Conservation (phyloP, 148 eudicot species). For the Chenopodium suecicum region DNA sequence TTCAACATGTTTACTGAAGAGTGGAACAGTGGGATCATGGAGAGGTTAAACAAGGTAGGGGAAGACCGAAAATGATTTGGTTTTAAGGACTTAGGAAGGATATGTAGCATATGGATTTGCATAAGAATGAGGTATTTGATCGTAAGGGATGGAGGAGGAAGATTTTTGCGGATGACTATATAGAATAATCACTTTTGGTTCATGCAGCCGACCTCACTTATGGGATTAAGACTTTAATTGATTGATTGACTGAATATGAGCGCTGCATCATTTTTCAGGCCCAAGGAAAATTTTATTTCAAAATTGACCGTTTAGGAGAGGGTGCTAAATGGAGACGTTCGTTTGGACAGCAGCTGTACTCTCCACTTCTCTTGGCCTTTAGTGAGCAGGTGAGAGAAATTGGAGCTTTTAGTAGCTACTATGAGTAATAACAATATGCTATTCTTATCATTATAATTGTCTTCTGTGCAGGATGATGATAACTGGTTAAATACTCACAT, state of each 20-base stretch:
- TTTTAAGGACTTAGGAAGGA: no score
- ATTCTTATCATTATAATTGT: slow-evolving; percentile 1
- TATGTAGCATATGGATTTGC: no score
- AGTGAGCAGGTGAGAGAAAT: slow-evolving; percentile 63
- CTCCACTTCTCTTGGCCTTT: slow-evolving; percentile 91
- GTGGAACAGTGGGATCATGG: no score
- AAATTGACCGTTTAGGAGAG: slow-evolving; percentile 77
- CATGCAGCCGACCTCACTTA: no score
- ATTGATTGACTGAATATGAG: background rate
- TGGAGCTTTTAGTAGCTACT: slow-evolving; percentile 1
- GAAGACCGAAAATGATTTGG: no score
- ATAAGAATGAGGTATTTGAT: no score
- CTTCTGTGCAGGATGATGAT: slow-evolving; percentile 44
- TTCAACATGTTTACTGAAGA: no score
- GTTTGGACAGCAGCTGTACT: slow-evolving; percentile 84
- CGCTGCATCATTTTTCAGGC: slow-evolving; percentile 39
- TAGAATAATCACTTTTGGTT: no score
- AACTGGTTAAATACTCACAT: slow-evolving; percentile 47
- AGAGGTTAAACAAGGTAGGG: no score
- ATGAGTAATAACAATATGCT: background rate
- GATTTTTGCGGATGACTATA: no score
- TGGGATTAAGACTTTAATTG: no score
- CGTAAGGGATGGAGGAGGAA: no score
- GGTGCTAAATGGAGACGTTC: slow-evolving; percentile 97
- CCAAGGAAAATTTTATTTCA: slow-evolving; percentile 75